These are phyloP conservation scores for Eucalyptus curtisii DNA, from an alignment of 345 rosid species.

Conservation along the genomic window DNA sequence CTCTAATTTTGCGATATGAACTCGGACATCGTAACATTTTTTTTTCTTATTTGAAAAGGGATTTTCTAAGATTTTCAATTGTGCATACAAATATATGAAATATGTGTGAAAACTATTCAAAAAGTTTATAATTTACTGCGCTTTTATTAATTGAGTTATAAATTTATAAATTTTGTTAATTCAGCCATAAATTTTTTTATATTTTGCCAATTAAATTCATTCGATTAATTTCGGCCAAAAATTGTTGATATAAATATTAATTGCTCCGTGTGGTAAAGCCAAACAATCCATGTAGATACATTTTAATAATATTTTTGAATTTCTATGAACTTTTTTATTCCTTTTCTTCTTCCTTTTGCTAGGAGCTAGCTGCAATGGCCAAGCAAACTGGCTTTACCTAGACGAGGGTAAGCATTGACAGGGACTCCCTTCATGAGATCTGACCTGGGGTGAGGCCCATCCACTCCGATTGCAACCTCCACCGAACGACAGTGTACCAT, in stretches of 20 bases:
- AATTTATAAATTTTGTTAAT: too few relatives aligned
- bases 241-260: accelerated
- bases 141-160: accelerated
- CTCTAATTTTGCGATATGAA: accelerated
- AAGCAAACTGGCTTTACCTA: too few relatives aligned
- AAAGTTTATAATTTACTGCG: accelerated
- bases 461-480: too few relatives aligned
- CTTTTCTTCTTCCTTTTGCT: accelerated
- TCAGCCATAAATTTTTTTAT: accelerated
- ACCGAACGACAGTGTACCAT: too few relatives aligned
- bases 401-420: accelerated
- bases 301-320: too few relatives aligned
- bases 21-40: accelerated
- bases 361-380: accelerated
- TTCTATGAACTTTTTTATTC: accelerated
- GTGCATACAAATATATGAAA: accelerated
- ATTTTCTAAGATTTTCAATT: too few relatives aligned
- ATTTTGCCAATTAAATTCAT: accelerated
- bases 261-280: accelerated
- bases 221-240: accelerated
- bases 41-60: neutral
- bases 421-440: accelerated
- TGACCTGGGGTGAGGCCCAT: too few relatives aligned
- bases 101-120: too few relatives aligned
- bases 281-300: too few relatives aligned